Base-by-base conservation (phyloP, 768 basidiomycete genomes). In the Cystofilobasidium ferigula region DNA sequence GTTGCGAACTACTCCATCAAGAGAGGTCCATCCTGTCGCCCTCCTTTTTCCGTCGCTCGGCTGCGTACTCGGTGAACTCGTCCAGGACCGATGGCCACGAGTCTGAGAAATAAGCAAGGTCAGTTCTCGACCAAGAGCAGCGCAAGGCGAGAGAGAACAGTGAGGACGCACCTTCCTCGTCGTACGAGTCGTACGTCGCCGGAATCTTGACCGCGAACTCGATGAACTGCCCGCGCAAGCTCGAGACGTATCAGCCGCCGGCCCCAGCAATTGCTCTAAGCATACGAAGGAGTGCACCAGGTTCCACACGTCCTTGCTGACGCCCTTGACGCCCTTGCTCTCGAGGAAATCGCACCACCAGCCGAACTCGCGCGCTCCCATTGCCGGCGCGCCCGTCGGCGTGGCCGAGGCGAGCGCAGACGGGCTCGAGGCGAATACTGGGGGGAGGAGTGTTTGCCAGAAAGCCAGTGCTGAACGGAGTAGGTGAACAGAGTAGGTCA, bases 31-130 rank as follows among this genome's bases (percentile, higher is more conserved):
- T 67, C 42, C 54, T 5, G 22, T 47, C 63, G 28, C 59, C 64
- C 42, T 66, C 58, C 32, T 61, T 59, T 6, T 20, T 35, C 42
- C 68, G 35, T 40, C 62, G 48, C 60, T 51, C 45, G 54, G 69
- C 61, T 1, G 73, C 72, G 51, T 71, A 67, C 34, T 74, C 73
- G 14, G 73, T 72, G 62, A 75, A 77, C 48, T 76, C 76, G 67
- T 77, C 76, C 40, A 77, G 74, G 6, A 74, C 70, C 36, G 75
- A 76, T 20, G 76, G 76, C 76, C 76, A 77, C 22, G 75, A 72
- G 16, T 70, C 76, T 77, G 63, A 20, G 40, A 18, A 35, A 22
- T 14, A 16, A 16, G n/a, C n/a, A 28, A 18, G 26, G n/a, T 26
- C n/a, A 28, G 28, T 26, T 28, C 9, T 3, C 8, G 5, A 14